Conservation (phyloP, 371 early-diverging fungal genomes). For the Apophysomyces elegans region DNA sequence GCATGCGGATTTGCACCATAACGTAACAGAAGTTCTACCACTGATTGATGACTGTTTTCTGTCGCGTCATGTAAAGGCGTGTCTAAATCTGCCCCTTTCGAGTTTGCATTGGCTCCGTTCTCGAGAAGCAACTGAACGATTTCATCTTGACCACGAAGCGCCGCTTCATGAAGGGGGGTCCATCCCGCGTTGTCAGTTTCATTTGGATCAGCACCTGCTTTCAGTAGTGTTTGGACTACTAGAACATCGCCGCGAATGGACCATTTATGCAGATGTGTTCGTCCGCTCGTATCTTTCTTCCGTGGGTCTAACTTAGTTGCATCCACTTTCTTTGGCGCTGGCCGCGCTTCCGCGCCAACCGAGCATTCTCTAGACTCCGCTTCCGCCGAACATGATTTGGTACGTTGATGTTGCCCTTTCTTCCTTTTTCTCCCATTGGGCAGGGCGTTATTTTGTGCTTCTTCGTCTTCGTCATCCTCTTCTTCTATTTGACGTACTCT, state of each 20-base stretch:
- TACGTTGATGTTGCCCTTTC: constrained; percentile 16
- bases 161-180: constrained; percentile 82
- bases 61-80: constrained; percentile 86
- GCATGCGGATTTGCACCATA: constrained; percentile 61
- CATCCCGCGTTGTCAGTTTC: constrained; percentile 74
- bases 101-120: constrained; percentile 75
- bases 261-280: constrained; percentile 62
- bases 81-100: constrained; percentile 70
- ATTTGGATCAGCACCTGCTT: constrained; percentile 79
- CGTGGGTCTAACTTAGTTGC: constrained; percentile 38
- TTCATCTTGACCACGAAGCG: constrained; percentile 66
- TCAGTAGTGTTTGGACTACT: constrained; percentile 58
- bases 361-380: constrained; percentile 36
- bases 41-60: constrained; percentile 67
- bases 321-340: constrained; percentile 23
- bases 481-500: constrained; percentile 39
- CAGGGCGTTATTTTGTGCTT: constrained; percentile 3
- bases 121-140: constrained; percentile 68
- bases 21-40: constrained; percentile 61
- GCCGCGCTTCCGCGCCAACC: constrained; percentile 21
- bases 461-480: constrained; percentile 24
- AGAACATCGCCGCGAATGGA: constrained; percentile 59
- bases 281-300: constrained; percentile 60
- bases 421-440: constrained; percentile 11
- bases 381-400: constrained; percentile 26